Conservation (phyloP, 768 basidiomycete genomes). For the Kwoniella botswanensis region DNA sequence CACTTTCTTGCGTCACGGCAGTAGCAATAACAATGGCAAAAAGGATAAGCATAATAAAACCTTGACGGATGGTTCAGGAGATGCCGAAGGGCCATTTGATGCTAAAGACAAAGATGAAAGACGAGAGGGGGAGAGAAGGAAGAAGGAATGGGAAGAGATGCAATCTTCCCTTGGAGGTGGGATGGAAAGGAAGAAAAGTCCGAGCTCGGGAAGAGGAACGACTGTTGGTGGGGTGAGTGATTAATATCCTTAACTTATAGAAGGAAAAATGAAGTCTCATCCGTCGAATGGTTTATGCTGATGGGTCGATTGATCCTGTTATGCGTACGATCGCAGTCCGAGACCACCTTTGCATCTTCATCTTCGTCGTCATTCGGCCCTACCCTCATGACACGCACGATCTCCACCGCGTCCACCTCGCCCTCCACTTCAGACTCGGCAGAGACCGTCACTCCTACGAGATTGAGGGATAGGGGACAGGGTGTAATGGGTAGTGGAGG, state of each 20-base stretch:
- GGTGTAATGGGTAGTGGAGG: conserved; percentile 8
- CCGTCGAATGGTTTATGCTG: neutral
- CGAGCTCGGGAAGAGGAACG: conserved; percentile 23
- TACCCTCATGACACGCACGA: conserved; percentile 10
- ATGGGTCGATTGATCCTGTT: too few species aligned
- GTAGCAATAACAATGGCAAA: neutral
- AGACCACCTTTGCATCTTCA: conserved; percentile 31
- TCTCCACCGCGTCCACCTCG: conserved; percentile 3
- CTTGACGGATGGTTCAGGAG: neutral
- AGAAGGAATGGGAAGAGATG: conserved; percentile 44
- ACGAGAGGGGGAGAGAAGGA: conserved; percentile 34
- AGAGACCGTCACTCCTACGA: conserved; percentile 12
- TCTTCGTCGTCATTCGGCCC: conserved; percentile 24
- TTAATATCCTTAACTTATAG: neutral
- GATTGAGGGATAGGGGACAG: conserved; percentile 9
- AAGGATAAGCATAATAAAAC: neutral
- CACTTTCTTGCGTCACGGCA: conserved; percentile 31
- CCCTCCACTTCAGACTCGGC: conserved; percentile 16
- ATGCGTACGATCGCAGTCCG: conserved; percentile 19
- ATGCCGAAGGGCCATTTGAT: neutral
- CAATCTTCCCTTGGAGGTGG: conserved; percentile 32
- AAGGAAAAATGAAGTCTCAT: neutral
- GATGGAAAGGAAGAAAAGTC: conserved; percentile 26
- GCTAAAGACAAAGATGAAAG: conserved; percentile 27
- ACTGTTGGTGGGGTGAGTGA: conserved; percentile 44